Evolutionary conservation across 2,329 filamentous ascomycete genomes (phyloP), one percentile per base, ranked within the genome.

Genomic region (Didymosphaeria variabile): DNA sequence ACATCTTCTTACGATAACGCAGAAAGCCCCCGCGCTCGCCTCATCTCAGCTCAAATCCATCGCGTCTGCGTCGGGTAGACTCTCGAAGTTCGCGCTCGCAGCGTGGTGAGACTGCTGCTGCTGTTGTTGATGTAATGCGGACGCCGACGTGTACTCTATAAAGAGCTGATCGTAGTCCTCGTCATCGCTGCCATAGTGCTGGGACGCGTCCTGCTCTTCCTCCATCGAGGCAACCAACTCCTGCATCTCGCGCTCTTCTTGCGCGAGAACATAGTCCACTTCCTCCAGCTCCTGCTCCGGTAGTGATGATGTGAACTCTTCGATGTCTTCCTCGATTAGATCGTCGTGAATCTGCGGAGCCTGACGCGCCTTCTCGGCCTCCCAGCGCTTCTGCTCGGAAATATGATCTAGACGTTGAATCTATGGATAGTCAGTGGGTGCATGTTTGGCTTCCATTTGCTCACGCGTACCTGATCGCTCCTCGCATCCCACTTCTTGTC

Each of bases 141-240:
- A 51, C 84, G 79, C 62, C 83, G 78, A n/a, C 85, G 91, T 73
- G 54, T 67, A 72, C 66, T 92, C 88, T 80, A 87, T 86, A 73
- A 97, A 88, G 8, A 89, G 79, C 63, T 79, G 79, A 67, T 88
- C 86, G 68, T 88, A 88, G 63, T 88, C 86, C 38, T 84, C 83
- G n/a, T 87, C 86, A 63, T 88, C 86, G 66, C 84, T 84, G n/a
- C 81, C 79, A 49, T 80, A 78, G 45, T 77, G 69, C 66, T 73
- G 73, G 63, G 73, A 72, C 17, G 55, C 46, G 42, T 45, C 67
- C 32, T 64, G 45, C 21, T 57, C 53, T 21, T 72, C 69, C 44
- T 83, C 79, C 78, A 83, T 78, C n/a, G 76, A 73, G 34, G 78
- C 75, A 40, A 84, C 65, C 63, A 84, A 59, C 21, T 79, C 80